Evolutionary conservation across 2,329 filamentous ascomycete genomes (phyloP).

Genomic region (Pseudophaeomoniella oleicola): DNA sequence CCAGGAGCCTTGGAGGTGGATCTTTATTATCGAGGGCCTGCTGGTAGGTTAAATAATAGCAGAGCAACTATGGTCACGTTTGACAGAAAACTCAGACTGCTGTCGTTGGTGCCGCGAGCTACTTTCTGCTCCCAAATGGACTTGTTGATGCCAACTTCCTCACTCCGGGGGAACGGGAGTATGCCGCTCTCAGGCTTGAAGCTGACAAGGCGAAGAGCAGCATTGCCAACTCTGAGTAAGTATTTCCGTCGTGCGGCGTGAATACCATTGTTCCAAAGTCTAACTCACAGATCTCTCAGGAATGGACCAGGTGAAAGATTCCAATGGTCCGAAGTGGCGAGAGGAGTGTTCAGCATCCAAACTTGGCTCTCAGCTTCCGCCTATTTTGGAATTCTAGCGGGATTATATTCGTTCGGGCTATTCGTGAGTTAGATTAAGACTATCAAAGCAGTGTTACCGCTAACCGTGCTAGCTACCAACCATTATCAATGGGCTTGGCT

Average conservation of each 20-base stretch:
- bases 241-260: no score
- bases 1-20: constrained; percentile 15
- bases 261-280: no score
- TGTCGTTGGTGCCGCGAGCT: constrained; percentile 5
- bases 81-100: background rate
- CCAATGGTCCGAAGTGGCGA: constrained; percentile 45
- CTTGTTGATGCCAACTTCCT: constrained; percentile 30
- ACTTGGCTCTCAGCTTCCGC: constrained; percentile 49
- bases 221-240: background rate
- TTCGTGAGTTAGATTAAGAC: constrained; percentile 32
- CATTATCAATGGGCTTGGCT: constrained; percentile 45
- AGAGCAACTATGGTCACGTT: background rate
- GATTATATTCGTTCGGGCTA: constrained; percentile 49
- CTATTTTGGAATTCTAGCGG: constrained; percentile 45
- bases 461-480: constrained; percentile 33
- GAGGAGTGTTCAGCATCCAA: constrained; percentile 46
- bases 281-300: no score
- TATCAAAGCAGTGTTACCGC: background rate
- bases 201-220: background rate
- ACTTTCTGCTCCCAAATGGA: constrained; percentile 26
- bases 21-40: constrained; percentile 11
- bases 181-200: background rate
- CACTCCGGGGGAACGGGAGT: constrained; percentile 29
- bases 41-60: constrained; percentile 2
- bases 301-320: constrained; percentile 33